Conservation (phyloP, 331 rosid genomes). For the Telfairia occidentalis region DNA sequence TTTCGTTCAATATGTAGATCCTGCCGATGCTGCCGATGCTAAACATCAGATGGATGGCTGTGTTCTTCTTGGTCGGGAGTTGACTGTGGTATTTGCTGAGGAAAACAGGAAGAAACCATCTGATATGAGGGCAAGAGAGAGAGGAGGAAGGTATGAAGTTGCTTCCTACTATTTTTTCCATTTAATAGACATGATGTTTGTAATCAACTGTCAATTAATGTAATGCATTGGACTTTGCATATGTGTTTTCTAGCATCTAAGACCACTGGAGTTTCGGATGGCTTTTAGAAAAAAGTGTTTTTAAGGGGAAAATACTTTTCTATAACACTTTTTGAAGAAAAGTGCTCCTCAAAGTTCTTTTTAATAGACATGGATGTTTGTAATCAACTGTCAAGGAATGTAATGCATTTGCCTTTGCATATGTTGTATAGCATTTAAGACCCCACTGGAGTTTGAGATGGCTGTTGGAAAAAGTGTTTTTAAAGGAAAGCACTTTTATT, state of each 20-base stretch:
- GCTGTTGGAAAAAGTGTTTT: too few relatives aligned
- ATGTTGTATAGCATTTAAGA: too few relatives aligned
- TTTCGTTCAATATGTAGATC: slow-evolving; percentile 82
- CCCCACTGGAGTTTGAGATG: too few relatives aligned
- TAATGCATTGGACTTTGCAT: neutral
- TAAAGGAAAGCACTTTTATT: too few relatives aligned
- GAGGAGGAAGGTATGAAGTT: slow-evolving; percentile 39
- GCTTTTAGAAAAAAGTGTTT: neutral
- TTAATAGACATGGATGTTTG: too few relatives aligned
- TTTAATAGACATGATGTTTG: neutral
- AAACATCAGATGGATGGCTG: slow-evolving; percentile 94
- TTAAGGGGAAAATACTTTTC: too few relatives aligned
- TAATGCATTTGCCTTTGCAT: too few relatives aligned
- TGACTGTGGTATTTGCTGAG: slow-evolving; percentile 97
- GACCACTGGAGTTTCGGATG: neutral
- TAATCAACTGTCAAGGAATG: too few relatives aligned
- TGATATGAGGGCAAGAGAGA: slow-evolving; percentile 83
- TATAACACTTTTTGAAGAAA: too few relatives aligned
- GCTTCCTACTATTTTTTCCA: neutral
- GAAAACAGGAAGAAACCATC: slow-evolving; percentile 94
- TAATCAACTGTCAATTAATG: neutral
- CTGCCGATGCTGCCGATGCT: slow-evolving; percentile 93
- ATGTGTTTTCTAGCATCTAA: neutral
- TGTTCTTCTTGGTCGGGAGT: slow-evolving; percentile 81
- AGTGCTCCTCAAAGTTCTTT: too few relatives aligned